Percentiles rank a stretch among this genome's conserved stretches.
Conservation (phyloP, 1,284 basidiomycete species). For the Trichosporon sp. region DNA sequence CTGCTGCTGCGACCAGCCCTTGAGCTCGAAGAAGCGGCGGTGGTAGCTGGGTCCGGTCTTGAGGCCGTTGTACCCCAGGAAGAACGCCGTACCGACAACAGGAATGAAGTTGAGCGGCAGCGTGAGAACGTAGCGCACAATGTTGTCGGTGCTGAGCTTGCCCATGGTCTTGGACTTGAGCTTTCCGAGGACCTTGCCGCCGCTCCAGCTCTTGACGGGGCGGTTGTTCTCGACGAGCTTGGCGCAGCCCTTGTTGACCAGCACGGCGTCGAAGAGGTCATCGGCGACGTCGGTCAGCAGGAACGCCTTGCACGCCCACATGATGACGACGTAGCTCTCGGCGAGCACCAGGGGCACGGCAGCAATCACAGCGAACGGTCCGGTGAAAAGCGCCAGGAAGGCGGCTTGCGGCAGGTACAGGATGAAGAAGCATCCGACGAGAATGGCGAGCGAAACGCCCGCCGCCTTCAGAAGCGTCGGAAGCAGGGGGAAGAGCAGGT, state of each 20-base stretch:
- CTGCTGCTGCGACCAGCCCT: conserved; percentile 49
- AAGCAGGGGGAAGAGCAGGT: conserved; percentile 44
- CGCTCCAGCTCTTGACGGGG: conserved; percentile 26
- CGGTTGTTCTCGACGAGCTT: conserved; percentile 47
- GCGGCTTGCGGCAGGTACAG: conserved; percentile 65
- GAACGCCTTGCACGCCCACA: conserved; percentile 52
- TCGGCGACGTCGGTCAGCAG: conserved; percentile 52
- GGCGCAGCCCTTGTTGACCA: conserved; percentile 46
- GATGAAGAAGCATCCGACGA: conserved; percentile 57
- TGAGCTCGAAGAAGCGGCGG: conserved; percentile 64
- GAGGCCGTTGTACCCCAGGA: conserved; percentile 50
- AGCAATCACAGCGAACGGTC: conserved; percentile 54
- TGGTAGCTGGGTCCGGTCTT: conserved; percentile 60
- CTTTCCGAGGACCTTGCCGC: conserved; percentile 43
- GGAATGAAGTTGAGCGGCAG: conserved; percentile 59
- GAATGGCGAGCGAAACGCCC: conserved; percentile 43
- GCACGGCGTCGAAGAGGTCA: conserved; percentile 50
- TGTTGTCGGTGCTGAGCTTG: conserved; percentile 39
- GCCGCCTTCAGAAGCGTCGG: conserved; percentile 44
- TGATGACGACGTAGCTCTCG: conserved; percentile 50
- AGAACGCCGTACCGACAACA: conserved; percentile 60
- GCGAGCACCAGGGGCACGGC: conserved; percentile 50
- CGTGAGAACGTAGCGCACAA: conserved; percentile 47
- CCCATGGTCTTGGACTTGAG: conserved; percentile 43
- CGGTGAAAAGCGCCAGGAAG: conserved; percentile 59